Percentiles rank a stretch among this genome's conserved stretches.
phyloP scores from a whole-genome alignment of 495 filamentous ascomycete species.

The Aspergillus carlsbadensis region DNA sequence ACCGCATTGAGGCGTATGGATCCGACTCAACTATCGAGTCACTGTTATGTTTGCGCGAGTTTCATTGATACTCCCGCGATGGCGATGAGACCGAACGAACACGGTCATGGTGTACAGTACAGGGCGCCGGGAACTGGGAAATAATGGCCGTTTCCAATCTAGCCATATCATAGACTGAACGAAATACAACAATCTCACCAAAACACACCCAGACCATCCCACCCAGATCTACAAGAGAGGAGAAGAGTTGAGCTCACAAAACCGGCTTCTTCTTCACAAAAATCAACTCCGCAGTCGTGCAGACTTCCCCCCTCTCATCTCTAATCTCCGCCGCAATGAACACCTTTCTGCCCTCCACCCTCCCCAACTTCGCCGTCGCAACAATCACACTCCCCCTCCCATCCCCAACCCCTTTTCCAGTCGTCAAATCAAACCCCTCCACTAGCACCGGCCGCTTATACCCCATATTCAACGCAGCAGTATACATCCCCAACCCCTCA shows the following conservation, averaged over 20 bases:
- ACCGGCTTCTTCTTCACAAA: conserved; percentile 13
- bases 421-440: background rate
- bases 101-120: conserved; percentile 37
- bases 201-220: background rate
- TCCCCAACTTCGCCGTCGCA: conserved; percentile 7
- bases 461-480: conserved; percentile 4
- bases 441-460: conserved; percentile 9
- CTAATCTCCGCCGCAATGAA: conserved; percentile 10
- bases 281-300: conserved; percentile 12
- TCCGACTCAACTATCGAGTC: conserved; percentile 33
- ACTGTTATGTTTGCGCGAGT: conserved; percentile 27
- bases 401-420: background rate
- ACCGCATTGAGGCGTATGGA: conserved; percentile 47
- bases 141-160: conserved; percentile 12
- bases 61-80: conserved; percentile 25
- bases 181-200: background rate
- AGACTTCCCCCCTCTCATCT: conserved; percentile 8
- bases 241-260: background rate
- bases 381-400: conserved; percentile 9
- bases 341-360: conserved; percentile 16
- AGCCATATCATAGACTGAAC: conserved; percentile 9
- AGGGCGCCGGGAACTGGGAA: conserved; percentile 22
- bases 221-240: background rate
- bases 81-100: conserved; percentile 1
- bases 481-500: conserved; percentile 15